phyloP scores from a whole-genome alignment of 257 asterid species.

The Knoxia roxburghii region DNA sequence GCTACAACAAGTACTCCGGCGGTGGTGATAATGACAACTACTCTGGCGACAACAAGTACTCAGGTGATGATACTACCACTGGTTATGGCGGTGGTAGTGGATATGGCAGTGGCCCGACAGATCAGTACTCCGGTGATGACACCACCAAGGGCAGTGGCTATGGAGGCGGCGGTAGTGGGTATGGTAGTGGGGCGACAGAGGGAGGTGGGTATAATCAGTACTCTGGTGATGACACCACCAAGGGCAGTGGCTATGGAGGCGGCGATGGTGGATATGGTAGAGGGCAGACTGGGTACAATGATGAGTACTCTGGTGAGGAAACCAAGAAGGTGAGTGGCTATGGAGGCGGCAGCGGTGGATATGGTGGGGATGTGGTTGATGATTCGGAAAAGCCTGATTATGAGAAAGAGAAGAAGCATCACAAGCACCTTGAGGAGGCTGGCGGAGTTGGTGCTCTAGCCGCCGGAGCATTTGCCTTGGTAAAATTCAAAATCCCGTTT shows the following conservation, averaged over 20 bases:
- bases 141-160: not conserved
- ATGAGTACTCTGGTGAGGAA: constrained; percentile 2
- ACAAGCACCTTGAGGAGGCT: constrained; percentile 42
- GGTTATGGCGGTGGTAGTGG: too few relatives aligned
- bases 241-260: not conserved
- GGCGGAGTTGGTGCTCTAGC: constrained; percentile 48
- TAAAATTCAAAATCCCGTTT: constrained; percentile 12
- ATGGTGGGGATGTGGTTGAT: constrained; percentile 19
- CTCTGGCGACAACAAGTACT: constrained; percentile 4
- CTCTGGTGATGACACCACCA: not conserved
- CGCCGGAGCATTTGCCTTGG: constrained; percentile 67
- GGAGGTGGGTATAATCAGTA: constrained; percentile 3
- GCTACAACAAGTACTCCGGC: not conserved
- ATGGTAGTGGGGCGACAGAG: not conserved
- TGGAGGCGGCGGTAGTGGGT: not conserved
- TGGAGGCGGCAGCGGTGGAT: not conserved
- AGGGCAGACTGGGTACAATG: not conserved
- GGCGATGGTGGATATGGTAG: not conserved
- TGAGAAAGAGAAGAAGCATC: constrained; percentile 47
- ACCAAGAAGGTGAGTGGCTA: not conserved
- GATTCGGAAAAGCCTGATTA: constrained; percentile 18
- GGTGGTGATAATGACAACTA: too few relatives aligned
- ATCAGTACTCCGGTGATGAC: not conserved
- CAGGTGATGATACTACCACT: not conserved
- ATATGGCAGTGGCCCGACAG: too few relatives aligned